Evolutionary conservation across 352 stramenopile genomes (phyloP), one percentile per base, ranked within the genome.

Genomic region (Phytophthora podocarpi): DNA sequence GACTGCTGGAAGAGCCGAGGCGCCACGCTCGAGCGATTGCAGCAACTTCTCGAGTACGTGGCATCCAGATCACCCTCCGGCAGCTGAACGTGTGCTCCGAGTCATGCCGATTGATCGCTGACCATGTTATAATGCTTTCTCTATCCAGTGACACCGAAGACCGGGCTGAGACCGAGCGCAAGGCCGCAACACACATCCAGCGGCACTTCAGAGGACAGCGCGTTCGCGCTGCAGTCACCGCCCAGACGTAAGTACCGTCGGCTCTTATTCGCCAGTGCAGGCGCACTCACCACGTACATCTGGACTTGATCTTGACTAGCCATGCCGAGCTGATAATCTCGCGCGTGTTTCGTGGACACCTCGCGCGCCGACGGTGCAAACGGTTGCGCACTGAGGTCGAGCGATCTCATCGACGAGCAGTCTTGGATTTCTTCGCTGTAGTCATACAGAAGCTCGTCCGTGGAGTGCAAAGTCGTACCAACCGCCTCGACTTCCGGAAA

Each of bases 401-500:
- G 5, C 34, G n/a, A 23, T 51, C 58, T 10, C 53, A 84, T 61
- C 69, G 40, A 11, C 55, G 54, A 42, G 69, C 61, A 3, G 45
- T 86, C 8, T 59, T 85, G 0, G 49, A 87, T 32, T 86, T 70
- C 30, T 78, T 86, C 26, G 79, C 79, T 0, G 63, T 80, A 11
- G 31, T 70, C 32, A 83, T 91, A 40, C 77, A 89, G 60, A 90
- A 89, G 31, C 53, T 70, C 41, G 47, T 74, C 15, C 80, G 82
- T 10, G 80, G 82, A 2, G 62, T 67, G 13, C 52, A 75, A 41
- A 89, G 78, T 66, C 75, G 79, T 5, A 72, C 65, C 13, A 64
- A 58, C 21, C 73, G 72, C 20, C 70, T 83, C 26, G 78, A 91
- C 23, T 87, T 91, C 48, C 69, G 74, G 12, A 80, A 76, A 40